Evolutionary conservation across 2,329 filamentous ascomycete species (phyloP).

Genomic region (Diaporthe nobilis): DNA sequence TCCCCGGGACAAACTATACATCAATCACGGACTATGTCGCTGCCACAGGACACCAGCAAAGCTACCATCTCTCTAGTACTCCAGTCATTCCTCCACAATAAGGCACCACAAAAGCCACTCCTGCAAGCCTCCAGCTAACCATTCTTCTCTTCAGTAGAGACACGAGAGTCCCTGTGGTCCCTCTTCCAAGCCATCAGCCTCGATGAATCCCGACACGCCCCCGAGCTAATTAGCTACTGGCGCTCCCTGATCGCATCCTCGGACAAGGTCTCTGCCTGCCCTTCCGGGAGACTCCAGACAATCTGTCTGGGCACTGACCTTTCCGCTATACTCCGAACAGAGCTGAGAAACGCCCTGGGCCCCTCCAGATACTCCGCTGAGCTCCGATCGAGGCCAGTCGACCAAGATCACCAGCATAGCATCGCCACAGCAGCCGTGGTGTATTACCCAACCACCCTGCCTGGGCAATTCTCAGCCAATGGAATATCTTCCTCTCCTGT

Average conservation of each 20-base stretch:
- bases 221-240: not conserved
- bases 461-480: fast-evolving
- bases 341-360: no score
- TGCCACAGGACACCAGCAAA: not conserved
- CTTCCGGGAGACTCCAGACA: not conserved
- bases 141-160: not conserved
- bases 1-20: not conserved
- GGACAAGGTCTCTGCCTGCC: not conserved
- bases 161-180: not conserved
- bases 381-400: not conserved
- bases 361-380: not conserved
- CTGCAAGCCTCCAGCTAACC: not conserved
- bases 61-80: not conserved
- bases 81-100: not conserved
- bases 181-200: no score
- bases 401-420: not conserved
- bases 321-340: no score
- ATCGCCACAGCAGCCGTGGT: not conserved
- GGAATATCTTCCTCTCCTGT: no score
- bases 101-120: not conserved
- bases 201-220: not conserved
- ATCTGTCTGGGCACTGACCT: not conserved
- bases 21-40: not conserved
- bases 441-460: no score
- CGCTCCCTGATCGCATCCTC: no score